phyloP scores from a whole-genome alignment of 2,329 filamentous ascomycete genomes.

The Exophiala sp. region DNA sequence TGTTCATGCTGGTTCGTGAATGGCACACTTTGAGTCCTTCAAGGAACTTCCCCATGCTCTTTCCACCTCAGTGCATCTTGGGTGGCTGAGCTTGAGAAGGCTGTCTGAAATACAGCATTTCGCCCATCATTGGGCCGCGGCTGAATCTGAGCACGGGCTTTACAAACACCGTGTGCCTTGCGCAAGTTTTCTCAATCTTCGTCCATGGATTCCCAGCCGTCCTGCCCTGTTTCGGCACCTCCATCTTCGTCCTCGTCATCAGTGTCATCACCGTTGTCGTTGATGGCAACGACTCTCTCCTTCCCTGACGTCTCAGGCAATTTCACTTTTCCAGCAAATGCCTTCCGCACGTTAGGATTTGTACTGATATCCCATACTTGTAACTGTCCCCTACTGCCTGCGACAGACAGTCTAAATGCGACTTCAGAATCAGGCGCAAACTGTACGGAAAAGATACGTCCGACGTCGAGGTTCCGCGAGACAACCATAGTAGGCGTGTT shows the following conservation, averaged over 20 bases:
- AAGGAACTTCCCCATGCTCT: too few species aligned
- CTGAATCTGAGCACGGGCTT: too few species aligned
- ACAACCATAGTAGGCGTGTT: constrained; percentile 86
- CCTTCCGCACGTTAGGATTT: constrained; percentile 77
- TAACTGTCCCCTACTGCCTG: constrained; percentile 87
- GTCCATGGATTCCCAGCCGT: constrained; percentile 56
- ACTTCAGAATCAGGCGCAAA: constrained; percentile 91
- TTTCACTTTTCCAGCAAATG: constrained; percentile 72
- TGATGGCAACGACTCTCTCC: constrained; percentile 75
- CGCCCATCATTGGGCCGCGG: too few species aligned
- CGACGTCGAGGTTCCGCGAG: constrained; percentile 85
- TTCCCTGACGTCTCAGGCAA: constrained; percentile 55
- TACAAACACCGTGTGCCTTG: not conserved
- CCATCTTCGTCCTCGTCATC: constrained; percentile 54
- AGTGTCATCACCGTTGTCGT: constrained; percentile 58
- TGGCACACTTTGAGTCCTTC: too few species aligned
- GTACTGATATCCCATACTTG: constrained; percentile 97
- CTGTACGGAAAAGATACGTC: constrained; percentile 85
- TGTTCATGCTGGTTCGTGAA: too few species aligned
- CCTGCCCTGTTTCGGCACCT: constrained; percentile 38
- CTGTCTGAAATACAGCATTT: too few species aligned
- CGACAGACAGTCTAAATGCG: constrained; percentile 86
- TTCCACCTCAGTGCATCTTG: too few species aligned
- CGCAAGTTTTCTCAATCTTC: constrained; percentile 40
- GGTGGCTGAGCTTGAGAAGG: too few species aligned